phyloP scores from a whole-genome alignment of 345 rosid genomes.

The Eutrema japonicum region DNA sequence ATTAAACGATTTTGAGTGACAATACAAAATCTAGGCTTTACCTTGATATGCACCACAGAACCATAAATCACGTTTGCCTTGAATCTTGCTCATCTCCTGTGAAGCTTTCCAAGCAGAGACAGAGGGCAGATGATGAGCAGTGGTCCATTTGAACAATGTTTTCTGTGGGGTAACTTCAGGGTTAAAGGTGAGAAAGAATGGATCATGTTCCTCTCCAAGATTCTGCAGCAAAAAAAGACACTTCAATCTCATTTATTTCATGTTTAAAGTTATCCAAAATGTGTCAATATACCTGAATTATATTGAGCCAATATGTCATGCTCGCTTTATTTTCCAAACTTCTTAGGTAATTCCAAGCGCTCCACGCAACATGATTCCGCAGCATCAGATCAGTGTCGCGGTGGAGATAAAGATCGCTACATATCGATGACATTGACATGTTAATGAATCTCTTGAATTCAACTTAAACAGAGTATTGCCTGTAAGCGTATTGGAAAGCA shows the following conservation, averaged over 20 bases:
- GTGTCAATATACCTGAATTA: slow-evolving; percentile 60
- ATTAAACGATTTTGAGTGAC: not conserved
- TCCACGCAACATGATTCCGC: slow-evolving; percentile 71
- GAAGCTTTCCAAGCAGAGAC: slow-evolving; percentile 76
- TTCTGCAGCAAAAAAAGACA: slow-evolving; percentile 49
- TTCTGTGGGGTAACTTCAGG: slow-evolving; percentile 59
- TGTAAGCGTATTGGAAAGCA: slow-evolving; percentile 72
- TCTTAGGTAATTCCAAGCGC: slow-evolving; percentile 80
- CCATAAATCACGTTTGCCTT: slow-evolving; percentile 79
- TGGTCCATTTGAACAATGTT: slow-evolving; percentile 64
- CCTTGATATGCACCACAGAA: slow-evolving; percentile 88
- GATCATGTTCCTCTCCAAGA: slow-evolving; percentile 61
- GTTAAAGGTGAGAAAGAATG: slow-evolving; percentile 72
- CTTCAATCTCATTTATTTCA: not conserved
- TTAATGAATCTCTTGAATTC: no score
- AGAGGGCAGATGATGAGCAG: slow-evolving; percentile 76
- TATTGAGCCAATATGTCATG: slow-evolving; percentile 82
- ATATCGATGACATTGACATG: no score
- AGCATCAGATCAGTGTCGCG: slow-evolving; percentile 77
- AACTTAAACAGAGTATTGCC: slow-evolving; percentile 37
- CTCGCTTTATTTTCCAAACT: slow-evolving; percentile 57
- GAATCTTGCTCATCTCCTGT: slow-evolving; percentile 61
- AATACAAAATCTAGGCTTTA: slow-evolving; percentile 12
- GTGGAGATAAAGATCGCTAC: slow-evolving; percentile 67
- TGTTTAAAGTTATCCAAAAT: not conserved